Evolutionary conservation across 345 rosid genomes (phyloP).

Genomic region (Citrus sp.): DNA sequence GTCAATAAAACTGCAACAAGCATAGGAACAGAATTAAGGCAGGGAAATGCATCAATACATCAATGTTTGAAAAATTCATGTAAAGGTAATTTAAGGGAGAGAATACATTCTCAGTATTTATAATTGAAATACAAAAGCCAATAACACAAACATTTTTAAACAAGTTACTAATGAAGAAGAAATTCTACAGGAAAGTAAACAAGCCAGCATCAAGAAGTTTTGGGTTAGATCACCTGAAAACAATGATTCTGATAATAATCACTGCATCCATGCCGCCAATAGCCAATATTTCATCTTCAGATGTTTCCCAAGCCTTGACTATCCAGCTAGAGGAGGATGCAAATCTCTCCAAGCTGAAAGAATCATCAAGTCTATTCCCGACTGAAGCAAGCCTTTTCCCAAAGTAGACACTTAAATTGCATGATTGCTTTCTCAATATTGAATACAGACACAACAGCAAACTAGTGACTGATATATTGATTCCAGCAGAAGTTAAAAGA

Average conservation of each 20-base stretch:
- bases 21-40: too few relatives aligned
- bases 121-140: not conserved
- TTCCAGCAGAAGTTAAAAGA: constrained; percentile 84
- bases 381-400: constrained; percentile 47
- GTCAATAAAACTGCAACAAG: constrained; percentile 11
- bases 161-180: too few relatives aligned
- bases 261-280: constrained; percentile 77
- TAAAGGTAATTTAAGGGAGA: too few relatives aligned
- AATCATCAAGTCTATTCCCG: constrained; percentile 27
- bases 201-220: not conserved
- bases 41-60: too few relatives aligned
- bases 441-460: constrained; percentile 69
- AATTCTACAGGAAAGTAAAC: too few relatives aligned
- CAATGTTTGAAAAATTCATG: too few relatives aligned
- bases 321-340: constrained; percentile 91
- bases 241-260: constrained; percentile 65
- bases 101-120: too few relatives aligned
- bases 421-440: constrained; percentile 71
- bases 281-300: constrained; percentile 74
- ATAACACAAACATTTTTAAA: too few relatives aligned
- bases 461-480: constrained; percentile 61
- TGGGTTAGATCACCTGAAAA: constrained; percentile 55
- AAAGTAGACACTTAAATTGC: constrained; percentile 68
- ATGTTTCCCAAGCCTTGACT: constrained; percentile 76
- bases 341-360: constrained; percentile 64